Evolutionary conservation across 2,329 filamentous ascomycete genomes (phyloP), one percentile per base, ranked within the genome.

Genomic region (Cercospora sp.): DNA sequence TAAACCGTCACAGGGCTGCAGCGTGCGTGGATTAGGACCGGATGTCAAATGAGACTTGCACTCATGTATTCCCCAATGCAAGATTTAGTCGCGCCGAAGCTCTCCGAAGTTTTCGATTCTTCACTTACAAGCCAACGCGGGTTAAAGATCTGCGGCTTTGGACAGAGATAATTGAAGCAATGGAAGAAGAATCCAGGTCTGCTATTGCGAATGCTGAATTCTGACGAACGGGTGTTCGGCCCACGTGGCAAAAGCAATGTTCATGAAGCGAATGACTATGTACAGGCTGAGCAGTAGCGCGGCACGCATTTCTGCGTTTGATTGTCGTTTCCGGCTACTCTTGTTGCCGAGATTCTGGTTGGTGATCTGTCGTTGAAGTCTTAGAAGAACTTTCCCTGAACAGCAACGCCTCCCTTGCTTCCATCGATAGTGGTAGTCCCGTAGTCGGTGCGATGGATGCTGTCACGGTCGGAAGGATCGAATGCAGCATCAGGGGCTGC

Each of bases 401-500:
- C 51, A 59, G 58, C 57, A 16, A 63, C 48, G 42, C 28, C 59
- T 18, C 23, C 53, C 33, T 63, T 66, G 45, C 23, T 18, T 13
- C 33, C 58, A 36, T 57, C 36, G n/a, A 57, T 33, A 28, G 55
- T 30, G 45, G 66, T 31, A 57, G 66, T 64, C 6, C 62, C 58
- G 64, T 64, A 59, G 18, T 63, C 63, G 2, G 63, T 42, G 31
- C 64, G 62, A 51, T 67, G 48, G 3, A 67, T 53, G 36, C 68
- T 70, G 18, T 48, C 51, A 5, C 66, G 61, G 16, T 70, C 68
- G 10, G 59, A 60, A 9, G 66, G 66, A 30, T 67, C 66, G 33
- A 70, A 70, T 5, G 67, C 64, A 13, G 67, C 67, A 48, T 63
- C 65, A 26, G 69, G 67, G 28, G 65, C 65, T 5, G 60, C 60